phyloP scores from a whole-genome alignment of 306 rosid species.

The Trifolium dubium region DNA sequence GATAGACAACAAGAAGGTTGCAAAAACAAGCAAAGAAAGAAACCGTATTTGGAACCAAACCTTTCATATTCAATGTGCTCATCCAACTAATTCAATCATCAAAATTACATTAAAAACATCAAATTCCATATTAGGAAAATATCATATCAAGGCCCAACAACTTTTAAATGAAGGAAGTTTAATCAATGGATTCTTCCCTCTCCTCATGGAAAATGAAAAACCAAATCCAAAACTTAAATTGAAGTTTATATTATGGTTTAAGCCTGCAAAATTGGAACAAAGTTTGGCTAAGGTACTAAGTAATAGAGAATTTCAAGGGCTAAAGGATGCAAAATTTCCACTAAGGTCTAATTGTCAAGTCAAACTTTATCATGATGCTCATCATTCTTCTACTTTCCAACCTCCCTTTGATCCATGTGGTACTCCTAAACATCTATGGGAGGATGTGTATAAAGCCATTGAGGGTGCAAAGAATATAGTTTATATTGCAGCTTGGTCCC shows the following conservation, averaged over 20 bases:
- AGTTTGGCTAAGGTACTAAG: conserved; percentile 63
- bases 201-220: conserved; percentile 67
- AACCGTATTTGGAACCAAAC: conserved; percentile 87
- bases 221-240: conserved; percentile 70
- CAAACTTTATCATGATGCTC: conserved; percentile 92
- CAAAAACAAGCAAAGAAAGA: conserved; percentile 58
- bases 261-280: conserved; percentile 69
- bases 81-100: conserved; percentile 65
- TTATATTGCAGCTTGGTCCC: conserved; percentile 93
- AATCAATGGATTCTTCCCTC: conserved; percentile 72
- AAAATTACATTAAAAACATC: conserved; percentile 70
- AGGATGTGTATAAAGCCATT: conserved; percentile 85
- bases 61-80: conserved; percentile 82
- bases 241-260: conserved; percentile 78
- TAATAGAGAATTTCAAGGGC: conserved; percentile 64
- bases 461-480: conserved; percentile 75
- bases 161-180: conserved; percentile 60
- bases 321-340: conserved; percentile 68
- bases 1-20: conserved; percentile 66
- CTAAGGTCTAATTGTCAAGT: conserved; percentile 76
- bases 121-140: conserved; percentile 61
- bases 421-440: conserved; percentile 79
- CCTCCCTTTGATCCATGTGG: conserved; percentile 64
- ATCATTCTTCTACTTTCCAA: conserved; percentile 68
- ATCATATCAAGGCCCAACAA: conserved; percentile 63